These are phyloP conservation scores for Phytophthora megakarya DNA, from an alignment of 352 stramenopile genomes.

Conservation along the genomic window DNA sequence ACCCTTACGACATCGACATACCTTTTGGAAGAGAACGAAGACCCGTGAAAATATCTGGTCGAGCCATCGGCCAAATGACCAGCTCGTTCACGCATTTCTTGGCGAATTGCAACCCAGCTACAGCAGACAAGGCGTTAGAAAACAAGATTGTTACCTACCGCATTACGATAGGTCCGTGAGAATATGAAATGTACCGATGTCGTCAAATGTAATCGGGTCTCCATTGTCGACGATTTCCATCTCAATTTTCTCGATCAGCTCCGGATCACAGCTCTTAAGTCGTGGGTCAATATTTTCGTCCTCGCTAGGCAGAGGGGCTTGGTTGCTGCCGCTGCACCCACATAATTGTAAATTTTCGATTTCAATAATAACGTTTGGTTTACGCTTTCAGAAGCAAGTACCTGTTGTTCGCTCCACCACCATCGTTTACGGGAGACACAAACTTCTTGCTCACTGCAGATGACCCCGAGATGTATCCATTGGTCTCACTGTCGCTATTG, in stretches of 20 bases:
- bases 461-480: constrained; percentile 31
- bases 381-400: neutral
- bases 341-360: constrained; percentile 6
- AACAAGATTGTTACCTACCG: neutral
- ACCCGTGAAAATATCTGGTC: constrained; percentile 97
- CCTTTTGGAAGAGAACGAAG: constrained; percentile 92
- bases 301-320: constrained; percentile 25
- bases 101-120: constrained; percentile 95
- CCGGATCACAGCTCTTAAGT: constrained; percentile 93
- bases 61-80: constrained; percentile 98
- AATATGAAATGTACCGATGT: constrained; percentile 87
- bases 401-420: constrained; percentile 23
- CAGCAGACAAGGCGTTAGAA: neutral
- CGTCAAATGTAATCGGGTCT: constrained; percentile 95
- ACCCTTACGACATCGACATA: constrained; percentile 22
- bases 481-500: constrained; percentile 24
- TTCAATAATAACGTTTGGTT: neutral
- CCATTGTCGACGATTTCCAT: constrained; percentile 97
- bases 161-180: neutral
- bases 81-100: constrained; percentile 98
- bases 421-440: constrained; percentile 58
- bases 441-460: constrained; percentile 75
- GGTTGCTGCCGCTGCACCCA: constrained; percentile 23
- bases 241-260: constrained; percentile 96
- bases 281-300: constrained; percentile 93